Conservation (phyloP, 176 grass and related monocot species). For the Zea mays region DNA sequence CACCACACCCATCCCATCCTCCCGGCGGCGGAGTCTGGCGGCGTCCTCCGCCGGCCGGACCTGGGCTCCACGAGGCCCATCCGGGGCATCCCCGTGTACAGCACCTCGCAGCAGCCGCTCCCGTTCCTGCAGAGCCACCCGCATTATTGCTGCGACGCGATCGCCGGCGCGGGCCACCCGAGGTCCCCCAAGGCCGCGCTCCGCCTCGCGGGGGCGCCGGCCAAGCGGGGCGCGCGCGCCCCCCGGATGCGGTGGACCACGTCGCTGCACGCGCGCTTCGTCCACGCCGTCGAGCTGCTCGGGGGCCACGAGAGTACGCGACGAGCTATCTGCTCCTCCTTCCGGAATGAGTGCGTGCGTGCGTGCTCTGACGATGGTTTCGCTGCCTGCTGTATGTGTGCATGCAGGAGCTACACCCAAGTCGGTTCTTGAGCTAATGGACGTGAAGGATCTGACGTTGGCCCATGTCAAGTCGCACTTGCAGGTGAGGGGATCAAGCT, state of each 20-base stretch:
- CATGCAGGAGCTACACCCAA: slow-evolving; percentile 90
- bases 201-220: slow-evolving; percentile 51
- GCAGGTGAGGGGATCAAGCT: slow-evolving; percentile 50
- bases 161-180: slow-evolving; percentile 19
- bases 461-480: slow-evolving; percentile 98
- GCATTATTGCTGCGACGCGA: slow-evolving; percentile 49
- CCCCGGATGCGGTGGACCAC: slow-evolving; percentile 98
- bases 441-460: slow-evolving; percentile 95
- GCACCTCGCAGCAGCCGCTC: slow-evolving; percentile 50
- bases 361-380: background rate
- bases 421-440: slow-evolving; percentile 97
- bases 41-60: slow-evolving; percentile 41
- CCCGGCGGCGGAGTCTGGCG: slow-evolving; percentile 14
- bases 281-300: slow-evolving; percentile 90
- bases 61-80: slow-evolving; percentile 60
- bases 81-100: slow-evolving; percentile 86
- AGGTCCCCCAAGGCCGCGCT: slow-evolving; percentile 49
- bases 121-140: slow-evolving; percentile 50
- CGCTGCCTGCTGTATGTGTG: background rate
- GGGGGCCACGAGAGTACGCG: slow-evolving; percentile 89
- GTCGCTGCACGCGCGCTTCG: slow-evolving; percentile 84
- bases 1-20: slow-evolving; percentile 56
- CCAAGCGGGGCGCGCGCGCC: slow-evolving; percentile 53
- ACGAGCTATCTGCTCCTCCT: background rate
- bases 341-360: background rate